These are phyloP conservation scores for Ophiostoma piceae DNA, from an alignment of 2,329 filamentous ascomycete genomes.

Conservation along the genomic window DNA sequence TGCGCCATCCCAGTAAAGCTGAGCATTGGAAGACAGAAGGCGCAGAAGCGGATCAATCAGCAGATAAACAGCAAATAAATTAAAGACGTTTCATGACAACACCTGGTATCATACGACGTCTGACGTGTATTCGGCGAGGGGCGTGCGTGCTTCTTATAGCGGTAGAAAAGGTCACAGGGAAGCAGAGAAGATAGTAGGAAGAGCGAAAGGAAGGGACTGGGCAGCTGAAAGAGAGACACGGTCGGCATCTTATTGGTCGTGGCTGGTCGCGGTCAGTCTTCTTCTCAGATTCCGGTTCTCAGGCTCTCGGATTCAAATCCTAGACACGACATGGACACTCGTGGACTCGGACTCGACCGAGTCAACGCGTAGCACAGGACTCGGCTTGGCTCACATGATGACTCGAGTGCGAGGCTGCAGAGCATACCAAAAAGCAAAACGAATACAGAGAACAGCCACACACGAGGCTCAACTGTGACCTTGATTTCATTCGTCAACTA, in stretches of 20 bases:
- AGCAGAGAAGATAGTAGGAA: not conserved
- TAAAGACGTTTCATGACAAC: not conserved
- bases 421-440: no score
- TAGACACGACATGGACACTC: no score
- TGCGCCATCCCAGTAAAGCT: slow-evolving; percentile 13
- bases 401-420: not conserved
- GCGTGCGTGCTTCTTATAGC: not conserved
- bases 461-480: not conserved
- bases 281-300: no score
- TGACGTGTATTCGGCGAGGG: slow-evolving; percentile 12
- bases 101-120: slow-evolving; percentile 4
- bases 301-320: no score
- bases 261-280: not conserved
- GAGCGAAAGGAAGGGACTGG: not conserved
- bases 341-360: no score
- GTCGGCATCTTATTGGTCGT: not conserved
- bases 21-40: not conserved
- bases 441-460: not conserved
- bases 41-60: no score
- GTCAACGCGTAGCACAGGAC: not conserved
- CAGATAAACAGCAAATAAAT: not conserved
- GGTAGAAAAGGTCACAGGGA: not conserved
- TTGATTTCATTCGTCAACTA: not conserved
- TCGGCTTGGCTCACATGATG: not conserved
- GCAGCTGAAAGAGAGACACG: slow-evolving; percentile 14